Evolutionary conservation across 2,329 filamentous ascomycete genomes (phyloP).

Genomic region (Alternaria postmessia): DNA sequence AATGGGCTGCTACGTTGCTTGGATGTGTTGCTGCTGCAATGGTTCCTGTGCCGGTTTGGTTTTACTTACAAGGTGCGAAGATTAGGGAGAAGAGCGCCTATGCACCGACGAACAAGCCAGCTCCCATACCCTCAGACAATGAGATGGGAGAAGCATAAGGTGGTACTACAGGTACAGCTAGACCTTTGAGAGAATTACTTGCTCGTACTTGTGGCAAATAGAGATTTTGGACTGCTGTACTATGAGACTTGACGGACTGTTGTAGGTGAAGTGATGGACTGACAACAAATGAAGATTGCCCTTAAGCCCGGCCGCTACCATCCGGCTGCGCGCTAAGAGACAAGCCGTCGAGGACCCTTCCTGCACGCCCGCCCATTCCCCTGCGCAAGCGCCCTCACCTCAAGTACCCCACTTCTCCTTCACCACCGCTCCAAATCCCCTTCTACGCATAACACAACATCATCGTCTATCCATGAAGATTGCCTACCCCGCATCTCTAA

Average conservation of each 20-base stretch:
- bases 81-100: slow-evolving; percentile 56
- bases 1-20: slow-evolving; percentile 57
- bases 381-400: slow-evolving; percentile 8
- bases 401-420: neutral
- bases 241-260: rapidly evolving
- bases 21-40: slow-evolving; percentile 55
- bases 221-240: rapidly evolving
- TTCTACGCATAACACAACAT: neutral
- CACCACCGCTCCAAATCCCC: neutral
- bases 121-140: slow-evolving; percentile 13
- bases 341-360: neutral
- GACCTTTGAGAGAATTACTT: neutral
- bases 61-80: slow-evolving; percentile 54
- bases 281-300: neutral
- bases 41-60: slow-evolving; percentile 57
- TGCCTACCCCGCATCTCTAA: slow-evolving; percentile 11
- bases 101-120: slow-evolving; percentile 48
- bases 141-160: neutral
- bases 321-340: neutral
- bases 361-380: neutral
- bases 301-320: neutral
- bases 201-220: neutral
- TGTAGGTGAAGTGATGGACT: neutral
- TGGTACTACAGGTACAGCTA: neutral
- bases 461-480: neutral